Evolutionary conservation across 805 yeast genomes (phyloP), one percentile per base, ranked within the genome.

Genomic region (Saccharomycopsis vini): DNA sequence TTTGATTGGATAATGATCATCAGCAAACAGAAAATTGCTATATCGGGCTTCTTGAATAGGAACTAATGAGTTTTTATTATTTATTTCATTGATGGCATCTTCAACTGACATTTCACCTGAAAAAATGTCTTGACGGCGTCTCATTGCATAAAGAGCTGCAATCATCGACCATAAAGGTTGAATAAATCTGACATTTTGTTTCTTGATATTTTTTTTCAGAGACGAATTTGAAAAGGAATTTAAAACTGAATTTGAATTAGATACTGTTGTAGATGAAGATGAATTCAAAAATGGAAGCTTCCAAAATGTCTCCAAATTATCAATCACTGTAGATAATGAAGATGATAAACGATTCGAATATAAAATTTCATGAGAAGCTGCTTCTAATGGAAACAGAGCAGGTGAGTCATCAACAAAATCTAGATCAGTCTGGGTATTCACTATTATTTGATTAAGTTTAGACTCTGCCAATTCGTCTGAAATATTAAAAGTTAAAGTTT

Each of bases 161-260:
- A 75, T 56, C 37, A 74, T 64, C 0, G 75, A 61, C 81, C 81
- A 75, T 3, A 75, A 46, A 2, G 79, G 79, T 49, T 77, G 77
- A 23, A 20, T 20, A 20, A 20, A 44, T 34, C 51, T 37, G 7
- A 39, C 37, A 35, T 36, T 61, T 62, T 10, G 52, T 40, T 53
- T 46, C 36, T 53, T 56, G 26, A 52, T 59, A 12, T 59, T n/a
- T n/a, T 19, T 22, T n/a, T 20, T 29, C n/a, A n/a, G n/a, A 5
- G 33, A 5, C 6, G 33, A 9, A 26, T 5, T n/a, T 15, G 40
- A 24, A 7, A 19, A 34, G 6, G 39, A 4, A 10, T 16, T 19
- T 5, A 24, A 20, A 7, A 31, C 30, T 6, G 29, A 12, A 4
- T 23, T 30, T 6, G 39, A 13, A 12, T n/a, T n/a, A n/a, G n/a